Evolutionary conservation across 257 asterid species (phyloP).

Genomic region (Solanum piurae): DNA sequence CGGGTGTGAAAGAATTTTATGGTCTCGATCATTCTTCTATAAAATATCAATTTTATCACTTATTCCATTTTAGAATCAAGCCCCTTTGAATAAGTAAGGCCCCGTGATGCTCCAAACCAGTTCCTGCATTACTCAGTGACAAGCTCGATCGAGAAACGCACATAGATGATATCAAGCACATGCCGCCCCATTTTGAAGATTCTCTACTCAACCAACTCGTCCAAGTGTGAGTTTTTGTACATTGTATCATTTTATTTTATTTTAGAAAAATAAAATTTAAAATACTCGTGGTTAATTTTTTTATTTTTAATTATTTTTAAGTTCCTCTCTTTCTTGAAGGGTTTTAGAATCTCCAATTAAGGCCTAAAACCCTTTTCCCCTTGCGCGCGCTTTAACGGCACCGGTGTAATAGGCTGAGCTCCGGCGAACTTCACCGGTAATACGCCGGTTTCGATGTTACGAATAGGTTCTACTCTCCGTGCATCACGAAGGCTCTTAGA

Average conservation of each 20-base stretch:
- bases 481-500: neutral
- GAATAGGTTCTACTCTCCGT: constrained; percentile 3
- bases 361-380: neutral
- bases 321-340: neutral
- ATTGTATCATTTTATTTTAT: neutral
- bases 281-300: neutral
- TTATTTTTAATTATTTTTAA: neutral
- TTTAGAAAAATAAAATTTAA: too few relatives aligned
- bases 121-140: rapidly evolving
- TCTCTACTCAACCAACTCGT: neutral
- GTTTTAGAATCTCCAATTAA: neutral
- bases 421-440: neutral
- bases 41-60: neutral
- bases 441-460: constrained; percentile 7
- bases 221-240: neutral
- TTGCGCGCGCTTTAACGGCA: neutral
- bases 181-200: neutral
- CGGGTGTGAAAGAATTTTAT: too few relatives aligned
- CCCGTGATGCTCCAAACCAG: rapidly evolving
- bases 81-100: rapidly evolving
- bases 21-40: rapidly evolving
- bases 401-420: neutral
- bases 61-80: neutral
- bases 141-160: rapidly evolving
- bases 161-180: rapidly evolving